A percentile compares a stretch with the other conserved stretches of the same genome.
These are phyloP conservation scores for Musa troglodytarum DNA, from an alignment of 176 grass and related monocot genomes.

Conservation along the genomic window DNA sequence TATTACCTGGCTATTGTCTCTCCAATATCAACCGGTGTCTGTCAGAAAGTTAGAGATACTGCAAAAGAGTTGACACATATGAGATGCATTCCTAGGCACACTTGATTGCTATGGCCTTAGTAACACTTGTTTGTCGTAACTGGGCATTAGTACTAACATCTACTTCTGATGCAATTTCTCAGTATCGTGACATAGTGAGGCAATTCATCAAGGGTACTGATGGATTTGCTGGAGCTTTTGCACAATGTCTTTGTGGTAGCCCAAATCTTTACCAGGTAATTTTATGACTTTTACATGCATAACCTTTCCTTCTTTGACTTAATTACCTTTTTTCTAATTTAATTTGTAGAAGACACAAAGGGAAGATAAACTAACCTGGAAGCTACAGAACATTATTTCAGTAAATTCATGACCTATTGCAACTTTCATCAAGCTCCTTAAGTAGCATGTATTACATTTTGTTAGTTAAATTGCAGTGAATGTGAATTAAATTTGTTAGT, in stretches of 20 bases:
- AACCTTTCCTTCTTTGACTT: neutral
- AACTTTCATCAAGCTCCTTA: too few species aligned
- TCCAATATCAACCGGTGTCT: neutral
- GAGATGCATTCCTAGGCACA: neutral
- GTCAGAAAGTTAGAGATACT: too few species aligned
- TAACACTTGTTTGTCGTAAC: neutral
- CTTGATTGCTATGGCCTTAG: neutral
- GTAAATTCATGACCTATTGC: too few species aligned
- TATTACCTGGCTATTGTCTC: neutral
- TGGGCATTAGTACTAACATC: neutral
- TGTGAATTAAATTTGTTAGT: too few species aligned
- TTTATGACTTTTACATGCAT: neutral
- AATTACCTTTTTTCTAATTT: neutral
- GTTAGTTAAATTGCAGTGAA: too few species aligned
- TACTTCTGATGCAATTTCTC: conserved; percentile 22
- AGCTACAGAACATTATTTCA: too few species aligned
- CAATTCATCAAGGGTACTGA: conserved; percentile 98
- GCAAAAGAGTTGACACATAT: too few species aligned
- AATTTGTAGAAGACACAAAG: neutral
- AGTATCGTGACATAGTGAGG: conserved; percentile 87
- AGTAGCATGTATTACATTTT: too few species aligned
- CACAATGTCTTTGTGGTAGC: conserved; percentile 88
- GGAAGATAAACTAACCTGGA: neutral
- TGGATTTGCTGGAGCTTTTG: conserved; percentile 91
- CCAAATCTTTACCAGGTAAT: conserved; percentile 88